Base-by-base conservation (phyloP, 805 yeast species). In the Komagataella pastoris region DNA sequence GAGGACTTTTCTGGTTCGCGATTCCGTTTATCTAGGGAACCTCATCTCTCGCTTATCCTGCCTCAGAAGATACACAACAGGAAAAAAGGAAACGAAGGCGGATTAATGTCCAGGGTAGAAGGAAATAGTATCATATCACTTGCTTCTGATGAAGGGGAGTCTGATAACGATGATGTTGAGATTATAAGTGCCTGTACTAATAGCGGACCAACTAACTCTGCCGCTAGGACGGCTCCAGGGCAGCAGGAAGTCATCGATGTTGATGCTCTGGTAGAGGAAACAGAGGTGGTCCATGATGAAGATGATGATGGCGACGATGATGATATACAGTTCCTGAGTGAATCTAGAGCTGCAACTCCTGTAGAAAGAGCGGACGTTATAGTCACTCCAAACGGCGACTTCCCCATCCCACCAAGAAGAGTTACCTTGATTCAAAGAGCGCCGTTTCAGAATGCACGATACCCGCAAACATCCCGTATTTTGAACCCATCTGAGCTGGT, bases 121-220 rank as follows among this genome's bases (percentile, higher is more conserved):
- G 47, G 44, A 24, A 19, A 49, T 30, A 49, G 40, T 45, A 49
- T 44, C 17, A 47, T 52, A 23, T 21, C 49, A 49, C 44, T 50
- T 18, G 21, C 47, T 17, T 53, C 55, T 3, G 53, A 46, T 30
- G 47, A 43, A 6, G 47, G 48, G 23, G 45, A 46, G 8, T 51
- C 47, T 18, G 52, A 46, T 45, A 56, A 57, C 10, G 54, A 53
- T 48, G 56, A 52, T 3, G 47, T 55, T 18, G 53, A 55, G 21
- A 51, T 55, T 14, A 51, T 43, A n/a, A 50, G 46, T 12, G 52
- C 30, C 10, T 24, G 21, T 21, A 17, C n/a, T 18, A 40, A 24
- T n/a, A 40, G 10, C 5, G 17, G 30, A 2, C 17, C 48, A 43
- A n/a, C 18, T 5, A 45, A 19, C 47, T 3, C 14, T 45, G 12